Percentiles rank a stretch among this genome's conserved stretches.
Evolutionary conservation across 2,329 filamentous ascomycete genomes (phyloP).

Genomic region (Alternaria viburni): DNA sequence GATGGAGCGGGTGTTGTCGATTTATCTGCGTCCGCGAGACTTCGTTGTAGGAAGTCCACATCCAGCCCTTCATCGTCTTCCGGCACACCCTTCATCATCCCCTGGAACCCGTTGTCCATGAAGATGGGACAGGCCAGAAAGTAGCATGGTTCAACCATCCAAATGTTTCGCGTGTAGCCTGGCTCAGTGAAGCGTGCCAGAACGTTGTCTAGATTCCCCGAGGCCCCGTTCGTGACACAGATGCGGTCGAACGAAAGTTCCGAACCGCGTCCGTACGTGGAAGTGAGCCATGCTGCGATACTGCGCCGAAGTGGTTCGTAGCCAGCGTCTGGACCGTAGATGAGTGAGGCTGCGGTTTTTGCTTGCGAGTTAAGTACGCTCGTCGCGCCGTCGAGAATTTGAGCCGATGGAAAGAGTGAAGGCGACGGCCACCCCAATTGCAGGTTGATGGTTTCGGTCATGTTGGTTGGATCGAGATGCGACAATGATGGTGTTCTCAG

Average conservation of each 20-base stretch:
- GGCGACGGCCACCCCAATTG: constrained; percentile 70
- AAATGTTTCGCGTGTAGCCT: constrained; percentile 67
- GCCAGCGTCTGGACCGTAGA: constrained; percentile 79
- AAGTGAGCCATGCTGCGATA: constrained; percentile 70
- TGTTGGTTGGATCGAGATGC: neutral
- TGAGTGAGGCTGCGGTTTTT: constrained; percentile 65
- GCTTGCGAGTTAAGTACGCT: constrained; percentile 64
- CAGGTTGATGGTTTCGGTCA: constrained; percentile 62
- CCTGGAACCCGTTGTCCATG: constrained; percentile 74
- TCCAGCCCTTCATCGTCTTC: constrained; percentile 79
- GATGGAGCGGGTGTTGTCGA: constrained; percentile 36
- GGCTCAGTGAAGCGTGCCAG: neutral
- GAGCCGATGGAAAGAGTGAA: constrained; percentile 66
- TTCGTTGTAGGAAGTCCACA: constrained; percentile 61
- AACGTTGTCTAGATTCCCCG: constrained; percentile 30
- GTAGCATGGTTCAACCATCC: constrained; percentile 80
- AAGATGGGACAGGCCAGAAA: constrained; percentile 79
- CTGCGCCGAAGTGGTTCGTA: constrained; percentile 71
- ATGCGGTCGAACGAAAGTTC: constrained; percentile 62
- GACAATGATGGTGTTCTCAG: neutral
- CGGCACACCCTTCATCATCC: constrained; percentile 69
- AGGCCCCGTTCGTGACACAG: constrained; percentile 80
- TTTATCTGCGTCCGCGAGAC: constrained; percentile 55
- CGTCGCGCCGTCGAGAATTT: constrained; percentile 64
- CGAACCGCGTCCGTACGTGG: constrained; percentile 59